phyloP scores from a whole-genome alignment of 768 basidiomycete species.

The Hypholoma sublateritium region DNA sequence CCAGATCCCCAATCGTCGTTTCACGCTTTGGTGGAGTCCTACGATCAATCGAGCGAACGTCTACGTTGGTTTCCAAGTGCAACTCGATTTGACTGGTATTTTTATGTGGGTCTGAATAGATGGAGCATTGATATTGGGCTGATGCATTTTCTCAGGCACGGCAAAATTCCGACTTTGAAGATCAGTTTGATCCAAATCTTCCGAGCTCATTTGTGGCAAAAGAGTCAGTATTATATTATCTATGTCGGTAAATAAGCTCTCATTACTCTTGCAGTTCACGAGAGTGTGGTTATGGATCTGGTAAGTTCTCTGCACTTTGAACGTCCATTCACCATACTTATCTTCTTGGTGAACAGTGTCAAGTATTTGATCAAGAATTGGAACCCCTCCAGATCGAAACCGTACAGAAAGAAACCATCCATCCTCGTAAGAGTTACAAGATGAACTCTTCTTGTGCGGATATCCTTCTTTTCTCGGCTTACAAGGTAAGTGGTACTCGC shows the following conservation, averaged over 20 bases:
- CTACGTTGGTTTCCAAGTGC: constrained; percentile 99
- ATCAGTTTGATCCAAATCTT: constrained; percentile 99
- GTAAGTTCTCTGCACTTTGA: constrained; percentile 32
- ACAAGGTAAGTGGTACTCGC: constrained; percentile 51
- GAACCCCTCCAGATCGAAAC: constrained; percentile 99
- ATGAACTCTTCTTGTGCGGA: constrained; percentile 99
- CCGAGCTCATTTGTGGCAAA: constrained; percentile 99
- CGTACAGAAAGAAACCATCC: constrained; percentile 99
- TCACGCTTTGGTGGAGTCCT: constrained; percentile 99
- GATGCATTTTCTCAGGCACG: constrained; percentile 60
- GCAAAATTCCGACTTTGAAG: constrained; percentile 97
- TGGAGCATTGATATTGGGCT: neutral
- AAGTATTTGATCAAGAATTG: constrained; percentile 98
- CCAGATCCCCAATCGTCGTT: constrained; percentile 98
- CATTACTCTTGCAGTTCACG: constrained; percentile 58
- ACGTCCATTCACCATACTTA: neutral
- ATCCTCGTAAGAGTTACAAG: constrained; percentile 99
- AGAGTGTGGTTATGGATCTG: constrained; percentile 91
- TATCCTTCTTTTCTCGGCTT: constrained; percentile 94
- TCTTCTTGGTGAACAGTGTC: constrained; percentile 54
- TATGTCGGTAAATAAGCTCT: constrained; percentile 13
- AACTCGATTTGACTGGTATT: constrained; percentile 95
- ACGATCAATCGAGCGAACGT: constrained; percentile 99
- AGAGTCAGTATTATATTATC: constrained; percentile 63
- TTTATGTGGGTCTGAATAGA: constrained; percentile 63